Evolutionary conservation across 441 rosid genomes (phyloP), one percentile per base, ranked within the genome.

Genomic region (Adansonia madagascariensis): DNA sequence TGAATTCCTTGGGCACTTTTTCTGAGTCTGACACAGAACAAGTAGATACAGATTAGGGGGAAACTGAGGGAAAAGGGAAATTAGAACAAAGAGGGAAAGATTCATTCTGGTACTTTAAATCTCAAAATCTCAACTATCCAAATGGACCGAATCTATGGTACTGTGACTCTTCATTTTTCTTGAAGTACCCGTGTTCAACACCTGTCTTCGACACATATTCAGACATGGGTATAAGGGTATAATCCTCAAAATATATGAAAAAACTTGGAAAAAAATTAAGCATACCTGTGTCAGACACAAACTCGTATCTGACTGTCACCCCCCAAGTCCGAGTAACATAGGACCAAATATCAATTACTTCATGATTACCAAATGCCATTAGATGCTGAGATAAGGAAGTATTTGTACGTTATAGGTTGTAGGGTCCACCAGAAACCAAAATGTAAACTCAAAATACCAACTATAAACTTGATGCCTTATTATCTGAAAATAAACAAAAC

Each of bases 21-120:
- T 35, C 41, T 35, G 47, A 27, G 44, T 10, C 62, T 71, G 49
- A 71, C n/a, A 8, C 46, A n/a, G 46, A 70, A 15, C 60, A 49
- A 49, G 41, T 27, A 69, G 59, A 65, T 65, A 65, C 69, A 39
- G 12, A 39, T 64, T 35, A 17, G 50, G 9, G 24, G 17, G 71
- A 66, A 52, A 50, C 61, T n/a, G 74, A 71, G 74, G 74, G 46
- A 31, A 53, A 15, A 9, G 46, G 8, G 53, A 69, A 24, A 49
- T 6, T 7, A 24, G 18, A 49, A 6, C 73, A 67, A 67, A 8
- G 17, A 17, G 73, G 55, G 47, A 17, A 71, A 55, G 47, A 31
- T 71, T 31, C 62, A 71, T 52, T 71, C 46, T 2, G 2, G 10
- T 49, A n/a, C 47, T 8, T 52, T 50, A 49, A 50, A 52, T 27